Base-by-base conservation (phyloP, 2,329 filamentous ascomycete genomes). In the Fusarium tupiense region DNA sequence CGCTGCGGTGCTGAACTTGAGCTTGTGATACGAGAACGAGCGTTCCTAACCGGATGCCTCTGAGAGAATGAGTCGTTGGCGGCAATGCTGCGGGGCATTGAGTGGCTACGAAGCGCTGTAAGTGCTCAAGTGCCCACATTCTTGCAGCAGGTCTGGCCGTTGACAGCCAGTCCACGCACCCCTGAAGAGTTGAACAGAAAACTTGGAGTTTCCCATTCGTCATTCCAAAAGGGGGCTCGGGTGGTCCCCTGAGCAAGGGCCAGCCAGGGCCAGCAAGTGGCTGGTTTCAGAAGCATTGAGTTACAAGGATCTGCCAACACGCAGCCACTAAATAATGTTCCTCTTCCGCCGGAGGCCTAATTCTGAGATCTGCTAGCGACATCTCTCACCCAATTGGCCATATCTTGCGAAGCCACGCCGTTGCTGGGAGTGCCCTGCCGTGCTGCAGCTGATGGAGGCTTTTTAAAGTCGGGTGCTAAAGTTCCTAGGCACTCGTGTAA, bases 251-350 rank as follows among this genome's bases (percentile, higher is more conserved):
- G 69, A 73, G 56, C 60, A 44, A 68, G 73, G 67, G 68, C 63
- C 61, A 71, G 61, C 59, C 47, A 67, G 72, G 68, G 66, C 61
- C 60, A 72, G 54, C 64, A 40, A 60, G 71, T 75, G 75, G 75
- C 75, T 71, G 72, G 77, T 78, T 78, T 78, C 77, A 78, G 77
- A 69, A 73, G 60, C 64, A 66, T 73, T 46, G 52, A 65, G 56
- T 60, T 64, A 38, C 64, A 29, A 56, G 57, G 65, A 57, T 46
- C n/a, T 57, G 40, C 43, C 67, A 64, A 20, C 64, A 47, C 72
- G 66, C 58, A 76, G 69, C 77, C 74, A 76, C 61, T 77, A 64
- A 72, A 65, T 63, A 54, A 47, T 57, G 61, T 57, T 56, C 62
- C 58, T 67, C 61, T 61, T 66, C 57, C 58, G 57, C 60, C 57